A percentile compares a stretch with the other conserved stretches of the same genome.
Evolutionary conservation across 495 filamentous ascomycete genomes (phyloP).

Genomic region (Neurospora sp.): DNA sequence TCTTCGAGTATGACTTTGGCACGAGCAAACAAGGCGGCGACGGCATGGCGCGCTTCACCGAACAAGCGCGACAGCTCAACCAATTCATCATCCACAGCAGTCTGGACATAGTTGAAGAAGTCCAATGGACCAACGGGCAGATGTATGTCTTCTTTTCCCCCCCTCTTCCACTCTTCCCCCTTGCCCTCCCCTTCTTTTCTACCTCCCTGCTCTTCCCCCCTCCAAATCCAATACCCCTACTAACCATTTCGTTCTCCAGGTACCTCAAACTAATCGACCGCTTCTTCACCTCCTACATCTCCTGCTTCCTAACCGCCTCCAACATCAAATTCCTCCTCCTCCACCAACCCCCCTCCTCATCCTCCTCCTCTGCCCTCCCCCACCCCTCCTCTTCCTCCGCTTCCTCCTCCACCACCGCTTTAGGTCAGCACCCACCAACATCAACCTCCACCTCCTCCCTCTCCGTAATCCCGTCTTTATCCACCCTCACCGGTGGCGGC

Average conservation of each 20-base stretch:
- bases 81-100: constrained; percentile 92
- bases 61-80: constrained; percentile 84
- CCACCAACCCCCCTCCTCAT: constrained; percentile 53
- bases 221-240: neutral
- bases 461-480: neutral
- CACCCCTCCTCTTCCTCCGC: neutral
- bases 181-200: neutral
- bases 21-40: constrained; percentile 91
- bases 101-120: constrained; percentile 88
- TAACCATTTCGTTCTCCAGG: constrained; percentile 33
- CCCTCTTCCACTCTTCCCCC: no score
- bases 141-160: constrained; percentile 42
- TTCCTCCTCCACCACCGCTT: neutral
- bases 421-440: neutral
- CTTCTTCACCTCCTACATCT: constrained; percentile 84
- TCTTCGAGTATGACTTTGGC: constrained; percentile 94
- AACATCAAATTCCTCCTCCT: constrained; percentile 84
- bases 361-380: constrained; percentile 4
- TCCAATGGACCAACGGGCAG: constrained; percentile 76
- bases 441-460: constrained; percentile 12
- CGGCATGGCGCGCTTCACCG: constrained; percentile 75
- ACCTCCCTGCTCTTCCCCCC: neutral
- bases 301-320: constrained; percentile 78
- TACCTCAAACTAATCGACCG: constrained; percentile 93
- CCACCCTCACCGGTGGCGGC: neutral